phyloP scores from a whole-genome alignment of 1,139 yeast genomes.

The Scheffersomyces quercinus region DNA sequence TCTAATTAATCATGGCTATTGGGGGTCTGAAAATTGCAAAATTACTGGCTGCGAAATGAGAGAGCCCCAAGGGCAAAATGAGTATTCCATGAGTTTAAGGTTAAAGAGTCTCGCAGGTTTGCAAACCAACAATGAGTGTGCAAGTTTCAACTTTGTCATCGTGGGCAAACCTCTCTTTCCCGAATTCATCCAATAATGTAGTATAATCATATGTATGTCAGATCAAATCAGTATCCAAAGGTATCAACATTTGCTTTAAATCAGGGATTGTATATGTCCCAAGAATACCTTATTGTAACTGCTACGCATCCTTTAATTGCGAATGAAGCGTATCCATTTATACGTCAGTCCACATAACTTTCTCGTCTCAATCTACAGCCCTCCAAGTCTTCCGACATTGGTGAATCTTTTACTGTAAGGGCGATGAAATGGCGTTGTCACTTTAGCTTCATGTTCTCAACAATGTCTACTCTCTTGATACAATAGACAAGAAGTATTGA shows the following conservation, averaged over 20 bases:
- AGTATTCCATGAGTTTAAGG: conserved; percentile 5
- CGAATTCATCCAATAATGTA: conserved; percentile 22
- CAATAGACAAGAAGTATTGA: no score
- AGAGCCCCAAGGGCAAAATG: no score
- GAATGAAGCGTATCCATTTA: conserved; percentile 29
- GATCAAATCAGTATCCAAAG: conserved; percentile 40
- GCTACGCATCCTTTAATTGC: conserved; percentile 19
- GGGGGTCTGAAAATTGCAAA: no score
- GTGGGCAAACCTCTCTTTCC: conserved; percentile 20
- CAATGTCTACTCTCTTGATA: no score
- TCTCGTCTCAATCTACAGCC: conserved; percentile 33
- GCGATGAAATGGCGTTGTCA: no score
- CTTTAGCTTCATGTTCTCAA: no score
- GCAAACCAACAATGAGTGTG: conserved; percentile 20
- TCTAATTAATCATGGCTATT: no score
- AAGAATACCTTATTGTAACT: conserved; percentile 25
- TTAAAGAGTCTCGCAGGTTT: conserved; percentile 21
- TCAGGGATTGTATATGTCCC: conserved; percentile 14
- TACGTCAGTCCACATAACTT: conserved; percentile 32
- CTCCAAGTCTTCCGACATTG: conserved; percentile 30
- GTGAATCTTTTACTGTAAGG: conserved; percentile 7
- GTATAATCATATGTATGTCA: conserved; percentile 47
- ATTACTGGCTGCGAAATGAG: no score
- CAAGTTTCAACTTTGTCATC: conserved; percentile 28
- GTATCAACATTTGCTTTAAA: conserved; percentile 22